phyloP scores from a whole-genome alignment of 495 filamentous ascomycete genomes.

The Talaromyces stipitatus region DNA sequence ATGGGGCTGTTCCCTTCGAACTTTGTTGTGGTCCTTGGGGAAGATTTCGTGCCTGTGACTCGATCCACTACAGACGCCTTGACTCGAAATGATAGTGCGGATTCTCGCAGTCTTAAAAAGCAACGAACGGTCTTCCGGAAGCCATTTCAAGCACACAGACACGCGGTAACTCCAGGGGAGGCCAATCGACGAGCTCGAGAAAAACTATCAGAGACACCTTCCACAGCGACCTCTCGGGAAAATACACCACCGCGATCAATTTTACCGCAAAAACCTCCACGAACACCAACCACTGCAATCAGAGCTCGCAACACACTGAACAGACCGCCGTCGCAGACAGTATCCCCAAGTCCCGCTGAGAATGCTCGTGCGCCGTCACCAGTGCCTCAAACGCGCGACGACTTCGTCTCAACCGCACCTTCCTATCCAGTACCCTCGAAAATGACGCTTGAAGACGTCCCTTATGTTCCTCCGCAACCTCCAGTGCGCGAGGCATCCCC shows the following conservation, averaged over 20 bases:
- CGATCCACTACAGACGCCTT: constrained; percentile 54
- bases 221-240: constrained; percentile 39
- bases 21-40: constrained; percentile 84
- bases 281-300: constrained; percentile 25
- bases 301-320: constrained; percentile 29
- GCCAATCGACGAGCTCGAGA: constrained; percentile 16
- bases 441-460: constrained; percentile 1
- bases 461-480: constrained; percentile 22
- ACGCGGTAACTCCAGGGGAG: constrained; percentile 40
- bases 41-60: constrained; percentile 72
- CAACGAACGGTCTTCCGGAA: constrained; percentile 42
- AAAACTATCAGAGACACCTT: constrained; percentile 27
- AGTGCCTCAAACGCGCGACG: constrained; percentile 15
- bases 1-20: constrained; percentile 94
- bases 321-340: constrained; percentile 19
- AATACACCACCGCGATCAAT: constrained; percentile 27
- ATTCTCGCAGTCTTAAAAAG: constrained; percentile 38
- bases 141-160: constrained; percentile 48
- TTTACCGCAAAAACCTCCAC: constrained; percentile 22
- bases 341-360: constrained; percentile 6
- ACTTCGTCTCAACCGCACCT: background rate
- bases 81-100: constrained; percentile 38
- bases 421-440: constrained; percentile 12
- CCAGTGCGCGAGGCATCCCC: constrained; percentile 25
- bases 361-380: constrained; percentile 13